These are phyloP conservation scores for Naganishia onofrii DNA, from an alignment of 768 basidiomycete genomes.

Conservation along the genomic window DNA sequence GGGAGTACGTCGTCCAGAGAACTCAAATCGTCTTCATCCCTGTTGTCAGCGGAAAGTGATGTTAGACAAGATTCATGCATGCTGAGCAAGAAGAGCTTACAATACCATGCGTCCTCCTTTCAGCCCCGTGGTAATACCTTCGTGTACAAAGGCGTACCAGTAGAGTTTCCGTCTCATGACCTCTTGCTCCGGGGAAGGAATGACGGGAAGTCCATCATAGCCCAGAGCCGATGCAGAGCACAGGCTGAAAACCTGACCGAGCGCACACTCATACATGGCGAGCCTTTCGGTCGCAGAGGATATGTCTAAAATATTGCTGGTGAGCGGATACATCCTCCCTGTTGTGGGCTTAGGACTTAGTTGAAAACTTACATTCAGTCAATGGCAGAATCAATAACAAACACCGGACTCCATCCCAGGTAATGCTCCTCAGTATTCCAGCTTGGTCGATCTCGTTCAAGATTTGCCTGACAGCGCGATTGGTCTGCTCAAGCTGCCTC, in stretches of 20 bases:
- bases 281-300: constrained; percentile 57
- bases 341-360: not conserved
- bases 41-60: constrained; percentile 44
- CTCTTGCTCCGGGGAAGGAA: constrained; percentile 60
- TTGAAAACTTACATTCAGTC: constrained; percentile 65
- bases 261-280: constrained; percentile 72
- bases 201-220: constrained; percentile 41
- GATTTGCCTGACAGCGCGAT: constrained; percentile 71
- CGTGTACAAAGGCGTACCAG: constrained; percentile 84
- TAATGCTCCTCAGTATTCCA: constrained; percentile 72
- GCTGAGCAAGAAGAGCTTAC: constrained; percentile 56
- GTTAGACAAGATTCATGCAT: not conserved
- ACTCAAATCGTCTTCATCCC: constrained; percentile 71
- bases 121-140: constrained; percentile 76
- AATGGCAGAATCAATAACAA: constrained; percentile 77
- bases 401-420: constrained; percentile 80
- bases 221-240: constrained; percentile 61
- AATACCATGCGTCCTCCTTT: constrained; percentile 78
- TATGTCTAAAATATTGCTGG: constrained; percentile 51
- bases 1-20: constrained; percentile 67
- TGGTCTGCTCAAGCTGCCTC: constrained; percentile 53
- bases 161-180: constrained; percentile 72
- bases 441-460: constrained; percentile 75
- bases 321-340: constrained; percentile 23
- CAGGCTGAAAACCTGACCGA: constrained; percentile 76